Evolutionary conservation across 2,329 filamentous ascomycete species (phyloP).

Genomic region (Pseudogymnoascus sp.): DNA sequence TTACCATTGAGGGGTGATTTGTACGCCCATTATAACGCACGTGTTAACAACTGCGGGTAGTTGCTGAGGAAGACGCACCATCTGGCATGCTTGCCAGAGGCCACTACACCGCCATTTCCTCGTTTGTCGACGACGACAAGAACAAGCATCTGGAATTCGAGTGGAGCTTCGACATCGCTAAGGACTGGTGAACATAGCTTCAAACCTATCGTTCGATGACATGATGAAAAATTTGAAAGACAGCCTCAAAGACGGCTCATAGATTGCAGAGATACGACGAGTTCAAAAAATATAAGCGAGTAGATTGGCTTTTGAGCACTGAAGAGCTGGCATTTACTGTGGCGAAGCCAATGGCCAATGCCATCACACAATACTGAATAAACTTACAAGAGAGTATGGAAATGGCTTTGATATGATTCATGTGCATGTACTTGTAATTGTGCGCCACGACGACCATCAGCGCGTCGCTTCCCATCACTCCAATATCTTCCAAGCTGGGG

Average conservation of each 20-base stretch:
- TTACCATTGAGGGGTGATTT: neutral
- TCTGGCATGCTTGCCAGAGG: slow-evolving; percentile 83
- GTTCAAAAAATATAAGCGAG: neutral
- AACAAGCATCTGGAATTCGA: slow-evolving; percentile 84
- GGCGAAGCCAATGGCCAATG: neutral
- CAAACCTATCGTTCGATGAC: neutral
- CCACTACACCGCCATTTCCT: slow-evolving; percentile 80
- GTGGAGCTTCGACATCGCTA: slow-evolving; percentile 94
- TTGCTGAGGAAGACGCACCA: slow-evolving; percentile 86
- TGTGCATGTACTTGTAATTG: neutral
- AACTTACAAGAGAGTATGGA: neutral
- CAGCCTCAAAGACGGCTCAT: neutral
- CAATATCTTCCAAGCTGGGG: neutral
- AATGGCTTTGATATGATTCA: neutral
- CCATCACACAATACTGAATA: neutral
- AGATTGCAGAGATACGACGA: neutral
- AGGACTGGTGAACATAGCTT: slow-evolving; percentile 65
- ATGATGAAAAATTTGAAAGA: neutral
- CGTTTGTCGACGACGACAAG: slow-evolving; percentile 93
- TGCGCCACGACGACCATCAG: neutral
- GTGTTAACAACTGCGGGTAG: slow-evolving; percentile 35
- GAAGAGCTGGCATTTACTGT: neutral
- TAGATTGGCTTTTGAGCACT: neutral
- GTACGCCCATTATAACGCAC: neutral
- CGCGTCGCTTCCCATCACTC: neutral